phyloP scores from a whole-genome alignment of 2,329 filamentous ascomycete species.

The Venturia pyrina region DNA sequence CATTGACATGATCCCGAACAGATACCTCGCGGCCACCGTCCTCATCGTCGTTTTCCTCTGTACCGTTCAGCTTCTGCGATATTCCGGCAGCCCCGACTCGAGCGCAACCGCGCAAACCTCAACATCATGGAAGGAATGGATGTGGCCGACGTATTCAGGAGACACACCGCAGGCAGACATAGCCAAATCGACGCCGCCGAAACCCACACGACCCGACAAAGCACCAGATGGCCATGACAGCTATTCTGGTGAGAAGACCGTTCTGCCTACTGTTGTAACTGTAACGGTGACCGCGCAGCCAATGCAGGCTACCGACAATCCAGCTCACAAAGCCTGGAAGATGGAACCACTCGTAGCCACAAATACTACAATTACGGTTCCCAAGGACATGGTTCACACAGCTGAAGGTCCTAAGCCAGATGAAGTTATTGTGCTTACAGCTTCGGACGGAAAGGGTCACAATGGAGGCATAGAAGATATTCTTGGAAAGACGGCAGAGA shows the following conservation, averaged over 20 bases:
- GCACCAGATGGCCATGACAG: not conserved
- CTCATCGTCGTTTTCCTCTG: conserved; percentile 11
- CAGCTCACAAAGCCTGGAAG: not conserved
- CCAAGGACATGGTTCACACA: conserved; percentile 22
- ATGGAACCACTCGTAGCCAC: not conserved
- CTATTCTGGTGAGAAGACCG: not conserved
- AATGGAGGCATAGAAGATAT: conserved; percentile 30
- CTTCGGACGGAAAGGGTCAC: conserved; percentile 31
- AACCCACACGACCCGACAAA: not conserved
- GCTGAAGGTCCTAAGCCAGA: conserved; percentile 22
- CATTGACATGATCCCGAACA: not conserved
- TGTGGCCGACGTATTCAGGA: conserved; percentile 6
- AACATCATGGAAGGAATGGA: conserved; percentile 9
- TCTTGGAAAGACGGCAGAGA: conserved; percentile 23
- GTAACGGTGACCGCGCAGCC: conserved; percentile 1
- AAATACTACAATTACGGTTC: conserved; percentile 18
- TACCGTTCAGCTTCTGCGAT: conserved; percentile 12
- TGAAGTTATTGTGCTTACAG: conserved; percentile 30
- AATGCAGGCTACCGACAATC: not conserved
- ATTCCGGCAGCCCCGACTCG: conserved; percentile 1
- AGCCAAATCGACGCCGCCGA: conserved; percentile 3
- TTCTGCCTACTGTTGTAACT: not conserved
- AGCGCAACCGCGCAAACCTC: not conserved
- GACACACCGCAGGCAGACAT: no score
- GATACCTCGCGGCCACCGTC: conserved; percentile 7